Base-by-base conservation (phyloP, 1,139 yeast species). In the Wickerhamomyces sp. region DNA sequence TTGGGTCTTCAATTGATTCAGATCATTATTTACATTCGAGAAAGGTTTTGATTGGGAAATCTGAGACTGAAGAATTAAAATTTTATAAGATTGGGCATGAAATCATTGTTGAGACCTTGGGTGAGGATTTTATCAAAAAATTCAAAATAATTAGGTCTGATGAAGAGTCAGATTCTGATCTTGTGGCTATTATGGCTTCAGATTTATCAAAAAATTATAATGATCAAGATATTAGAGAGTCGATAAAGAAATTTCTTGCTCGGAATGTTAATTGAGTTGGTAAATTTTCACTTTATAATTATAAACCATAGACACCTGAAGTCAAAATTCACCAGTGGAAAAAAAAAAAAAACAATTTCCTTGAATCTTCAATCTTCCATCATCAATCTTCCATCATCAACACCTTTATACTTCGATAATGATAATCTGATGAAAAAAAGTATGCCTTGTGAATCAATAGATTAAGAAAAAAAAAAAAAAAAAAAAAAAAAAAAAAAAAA, bases 71-170 rank as follows among this genome's bases (percentile, higher is more conserved):
- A 14, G 45, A 46, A 23, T 40, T 51, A 38, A 51, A 49, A 18
- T 46, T 51, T 33, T 51, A 45, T 42, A 46, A 37, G 18, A 49
- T 53, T 30, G 54, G 55, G 1, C 39, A 39, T 30, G 54, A 53
- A 18, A 27, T 51, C 15, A 37, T 50, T 10, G 56, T 53, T 14
- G 54, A 53, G 33, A 49, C 52, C 11, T 15, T 40, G 2, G 35
- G 29, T n/a, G 53, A 50, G 26, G 43, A 41, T 30, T 43, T 53
- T 11, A 44, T 51, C n/a, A 46, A 45, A 36, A 49, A 44, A 42
- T 53, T 46, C 26, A 40, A 37, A 10, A 30, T 46, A 14, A 40
- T 36, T 11, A 27, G 32, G 10, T 14, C 27, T 13, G 40, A 42
- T 13, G 49, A 43, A 13, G 41, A 45, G 36, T 42, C 37, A 11